phyloP scores from a whole-genome alignment of 2,329 filamentous ascomycete species.

The Botrytis medusae region DNA sequence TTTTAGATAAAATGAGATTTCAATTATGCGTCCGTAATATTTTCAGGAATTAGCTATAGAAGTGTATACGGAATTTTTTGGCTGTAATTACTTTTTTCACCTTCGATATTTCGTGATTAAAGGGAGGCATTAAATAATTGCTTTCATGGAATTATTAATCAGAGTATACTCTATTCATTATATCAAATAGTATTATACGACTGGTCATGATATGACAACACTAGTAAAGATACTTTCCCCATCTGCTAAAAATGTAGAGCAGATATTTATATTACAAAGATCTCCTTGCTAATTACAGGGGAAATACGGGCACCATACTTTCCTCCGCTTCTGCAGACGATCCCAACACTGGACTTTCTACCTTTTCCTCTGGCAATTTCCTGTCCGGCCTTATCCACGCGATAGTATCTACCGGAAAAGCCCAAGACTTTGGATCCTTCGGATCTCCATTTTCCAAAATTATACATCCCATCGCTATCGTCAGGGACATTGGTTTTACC shows the following conservation, averaged over 20 bases:
- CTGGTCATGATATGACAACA: neutral
- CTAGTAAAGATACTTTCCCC: neutral
- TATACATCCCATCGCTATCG: neutral
- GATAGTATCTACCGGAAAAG: neutral
- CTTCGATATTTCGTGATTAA: too few relatives aligned
- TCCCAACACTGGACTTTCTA: neutral
- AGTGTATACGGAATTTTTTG: too few relatives aligned
- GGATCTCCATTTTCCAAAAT: neutral
- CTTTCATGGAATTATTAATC: too few relatives aligned
- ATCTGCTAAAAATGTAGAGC: neutral
- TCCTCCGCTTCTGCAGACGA: neutral
- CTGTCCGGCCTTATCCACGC: neutral
- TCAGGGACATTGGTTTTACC: rapidly evolving
- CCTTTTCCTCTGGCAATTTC: too few relatives aligned
- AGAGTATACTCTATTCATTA: too few relatives aligned
- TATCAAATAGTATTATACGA: neutral
- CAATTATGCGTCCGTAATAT: too few relatives aligned
- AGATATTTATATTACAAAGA: neutral
- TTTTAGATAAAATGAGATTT: too few relatives aligned
- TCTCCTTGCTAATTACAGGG: neutral
- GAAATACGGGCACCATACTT: neutral
- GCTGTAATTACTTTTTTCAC: too few relatives aligned
- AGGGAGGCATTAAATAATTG: too few relatives aligned
- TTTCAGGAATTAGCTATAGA: too few relatives aligned
- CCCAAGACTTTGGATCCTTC: neutral